Percentiles rank a stretch among this genome's conserved stretches.
These are phyloP conservation scores for Berberis vulgaris DNA, from an alignment of 164 flowering plant species.

Conservation along the genomic window DNA sequence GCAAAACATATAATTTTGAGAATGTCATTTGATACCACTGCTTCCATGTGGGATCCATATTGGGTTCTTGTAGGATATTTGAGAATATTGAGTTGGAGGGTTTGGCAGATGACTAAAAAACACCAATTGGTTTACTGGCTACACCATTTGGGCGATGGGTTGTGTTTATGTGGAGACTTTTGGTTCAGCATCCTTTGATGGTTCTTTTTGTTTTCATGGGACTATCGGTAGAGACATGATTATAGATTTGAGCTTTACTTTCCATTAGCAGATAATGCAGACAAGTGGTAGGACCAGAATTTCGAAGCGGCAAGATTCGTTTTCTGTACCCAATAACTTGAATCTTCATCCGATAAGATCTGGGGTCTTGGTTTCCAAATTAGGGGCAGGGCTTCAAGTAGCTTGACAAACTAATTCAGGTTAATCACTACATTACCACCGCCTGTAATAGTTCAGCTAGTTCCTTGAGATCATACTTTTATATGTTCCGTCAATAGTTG, in stretches of 20 bases:
- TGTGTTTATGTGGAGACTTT: conserved; percentile 70
- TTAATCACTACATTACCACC: background rate
- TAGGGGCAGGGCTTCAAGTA: background rate
- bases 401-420: background rate
- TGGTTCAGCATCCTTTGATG: conserved; percentile 35
- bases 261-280: background rate
- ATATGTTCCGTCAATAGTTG: background rate
- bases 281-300: background rate
- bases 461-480: background rate
- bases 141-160: conserved; percentile 62
- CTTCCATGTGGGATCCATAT: conserved; percentile 81
- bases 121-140: conserved; percentile 34
- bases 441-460: background rate
- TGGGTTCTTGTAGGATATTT: conserved; percentile 25
- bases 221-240: background rate
- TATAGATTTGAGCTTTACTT: background rate
- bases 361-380: conserved; percentile 5
- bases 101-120: conserved; percentile 47
- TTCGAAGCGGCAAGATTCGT: no score
- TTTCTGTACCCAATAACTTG: no score
- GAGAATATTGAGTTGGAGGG: conserved; percentile 49
- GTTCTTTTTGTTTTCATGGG: background rate
- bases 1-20: conserved; percentile 40
- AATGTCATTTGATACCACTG: conserved; percentile 63
- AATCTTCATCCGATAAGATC: background rate